A percentile compares a stretch with the other conserved stretches of the same genome.
These are phyloP conservation scores for Musa schizocarpa DNA, from an alignment of 176 grass and related monocot genomes.

Conservation along the genomic window DNA sequence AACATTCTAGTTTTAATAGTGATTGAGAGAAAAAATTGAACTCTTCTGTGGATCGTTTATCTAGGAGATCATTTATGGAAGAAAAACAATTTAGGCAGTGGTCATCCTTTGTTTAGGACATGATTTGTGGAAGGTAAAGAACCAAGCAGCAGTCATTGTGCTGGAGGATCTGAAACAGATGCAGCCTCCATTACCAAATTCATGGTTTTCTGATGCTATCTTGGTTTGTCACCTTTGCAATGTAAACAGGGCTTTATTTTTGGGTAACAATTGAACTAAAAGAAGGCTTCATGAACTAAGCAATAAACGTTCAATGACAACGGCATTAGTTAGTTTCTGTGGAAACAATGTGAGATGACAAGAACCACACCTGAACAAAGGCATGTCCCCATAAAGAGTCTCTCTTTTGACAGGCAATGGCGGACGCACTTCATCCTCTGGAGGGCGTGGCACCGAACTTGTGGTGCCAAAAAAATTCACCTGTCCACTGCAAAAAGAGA, in stretches of 20 bases:
- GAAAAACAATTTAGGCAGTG: not conserved
- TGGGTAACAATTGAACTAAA: not conserved
- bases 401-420: slow-evolving; percentile 79
- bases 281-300: not conserved
- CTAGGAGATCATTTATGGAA: not conserved
- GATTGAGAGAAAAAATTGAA: not conserved
- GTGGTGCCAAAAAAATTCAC: not conserved
- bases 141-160: not conserved
- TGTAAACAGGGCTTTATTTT: too few relatives aligned
- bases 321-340: not conserved
- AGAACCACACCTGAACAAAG: slow-evolving; percentile 30
- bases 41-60: not conserved
- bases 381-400: slow-evolving; percentile 69
- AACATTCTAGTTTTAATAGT: too few relatives aligned
- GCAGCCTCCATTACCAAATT: too few relatives aligned
- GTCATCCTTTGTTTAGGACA: too few relatives aligned
- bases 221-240: too few relatives aligned
- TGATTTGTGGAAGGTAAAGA: too few relatives aligned
- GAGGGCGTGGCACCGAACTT: slow-evolving; percentile 8
- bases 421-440: slow-evolving; percentile 65
- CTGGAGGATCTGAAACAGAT: not conserved
- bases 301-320: not conserved
- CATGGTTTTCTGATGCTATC: too few relatives aligned
- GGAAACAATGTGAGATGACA: not conserved
- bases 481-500: not conserved